Evolutionary conservation across 2,329 filamentous ascomycete genomes (phyloP).

Genomic region (Paraconiothyrium brasiliense): DNA sequence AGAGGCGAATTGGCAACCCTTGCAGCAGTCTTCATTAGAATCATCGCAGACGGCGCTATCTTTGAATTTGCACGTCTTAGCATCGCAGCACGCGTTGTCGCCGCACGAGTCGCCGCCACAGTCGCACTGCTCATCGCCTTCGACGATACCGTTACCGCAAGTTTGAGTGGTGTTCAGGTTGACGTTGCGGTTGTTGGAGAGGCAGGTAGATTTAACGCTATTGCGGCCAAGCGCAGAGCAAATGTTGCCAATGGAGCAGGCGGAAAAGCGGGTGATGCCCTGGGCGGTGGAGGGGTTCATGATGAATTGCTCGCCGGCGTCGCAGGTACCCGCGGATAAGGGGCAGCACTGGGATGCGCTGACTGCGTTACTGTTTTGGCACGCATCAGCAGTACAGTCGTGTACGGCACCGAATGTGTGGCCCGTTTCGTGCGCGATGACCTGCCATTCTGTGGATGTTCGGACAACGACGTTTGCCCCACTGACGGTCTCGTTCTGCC

Average conservation of each 20-base stretch:
- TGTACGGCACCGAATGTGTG: conserved; percentile 97
- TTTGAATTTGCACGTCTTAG: conserved; percentile 86
- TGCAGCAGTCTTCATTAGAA: conserved; percentile 86
- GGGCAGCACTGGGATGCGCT: conserved; percentile 81
- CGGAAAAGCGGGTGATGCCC: conserved; percentile 81
- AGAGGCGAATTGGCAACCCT: conserved; percentile 72
- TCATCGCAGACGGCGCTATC: conserved; percentile 80
- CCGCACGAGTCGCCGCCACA: conserved; percentile 84
- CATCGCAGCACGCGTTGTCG: conserved; percentile 82
- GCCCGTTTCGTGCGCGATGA: conserved; percentile 92
- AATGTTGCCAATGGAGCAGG: conserved; percentile 91
- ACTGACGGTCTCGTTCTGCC: conserved; percentile 73
- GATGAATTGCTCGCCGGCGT: conserved; percentile 82
- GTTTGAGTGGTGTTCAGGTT: conserved; percentile 82
- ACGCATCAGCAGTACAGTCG: conserved; percentile 80
- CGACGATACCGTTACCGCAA: conserved; percentile 97
- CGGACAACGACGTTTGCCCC: conserved; percentile 90
- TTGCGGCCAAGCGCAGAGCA: conserved; percentile 84
- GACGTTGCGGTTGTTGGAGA: conserved; percentile 87
- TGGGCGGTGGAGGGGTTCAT: conserved; percentile 92
- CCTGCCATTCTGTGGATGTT: conserved; percentile 88
- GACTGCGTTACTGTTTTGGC: conserved; percentile 68
- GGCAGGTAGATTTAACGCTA: conserved; percentile 77
- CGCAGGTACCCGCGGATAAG: conserved; percentile 71
- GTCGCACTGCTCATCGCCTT: conserved; percentile 93